Conservation (phyloP, 805 yeast genomes). For the Pichia pseudocactophila region DNA sequence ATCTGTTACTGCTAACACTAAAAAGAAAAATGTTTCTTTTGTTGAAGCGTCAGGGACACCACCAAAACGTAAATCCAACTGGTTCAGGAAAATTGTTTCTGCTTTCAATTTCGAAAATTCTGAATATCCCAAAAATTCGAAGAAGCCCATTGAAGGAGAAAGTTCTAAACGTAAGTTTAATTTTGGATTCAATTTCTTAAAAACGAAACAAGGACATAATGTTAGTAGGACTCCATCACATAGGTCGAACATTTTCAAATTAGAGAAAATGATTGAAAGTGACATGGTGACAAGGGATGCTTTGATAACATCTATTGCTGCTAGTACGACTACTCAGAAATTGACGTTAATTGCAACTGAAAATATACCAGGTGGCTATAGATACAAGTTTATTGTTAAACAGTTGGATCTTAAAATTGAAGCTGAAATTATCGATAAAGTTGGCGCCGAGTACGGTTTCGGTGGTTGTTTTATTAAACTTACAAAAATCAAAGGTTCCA, state of each 20-base stretch:
- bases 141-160: not conserved
- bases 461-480: slow-evolving; percentile 25
- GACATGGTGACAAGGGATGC: slow-evolving; percentile 6
- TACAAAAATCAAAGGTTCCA: slow-evolving; percentile 16
- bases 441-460: slow-evolving; percentile 26
- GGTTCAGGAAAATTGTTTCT: slow-evolving; percentile 17
- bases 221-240: too few relatives aligned
- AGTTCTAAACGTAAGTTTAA: not conserved
- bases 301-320: slow-evolving; percentile 2
- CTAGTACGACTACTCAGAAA: not conserved
- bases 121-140: not conserved
- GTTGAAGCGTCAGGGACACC: too few relatives aligned
- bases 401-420: slow-evolving; percentile 10
- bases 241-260: not conserved
- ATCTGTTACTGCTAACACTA: not conserved
- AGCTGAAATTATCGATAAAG: slow-evolving; percentile 20
- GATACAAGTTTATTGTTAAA: slow-evolving; percentile 9
- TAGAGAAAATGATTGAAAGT: slow-evolving; percentile 11
- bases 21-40: not conserved
- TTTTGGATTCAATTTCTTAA: slow-evolving; percentile 5
- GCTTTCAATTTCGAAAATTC: not conserved
- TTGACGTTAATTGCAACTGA: not conserved
- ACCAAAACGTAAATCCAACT: slow-evolving; percentile 13
- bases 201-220: slow-evolving; percentile 1
- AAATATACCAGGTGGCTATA: slow-evolving; percentile 2